These are phyloP conservation scores for Lactarius sp. DNA, from an alignment of 768 basidiomycete species.

Conservation along the genomic window DNA sequence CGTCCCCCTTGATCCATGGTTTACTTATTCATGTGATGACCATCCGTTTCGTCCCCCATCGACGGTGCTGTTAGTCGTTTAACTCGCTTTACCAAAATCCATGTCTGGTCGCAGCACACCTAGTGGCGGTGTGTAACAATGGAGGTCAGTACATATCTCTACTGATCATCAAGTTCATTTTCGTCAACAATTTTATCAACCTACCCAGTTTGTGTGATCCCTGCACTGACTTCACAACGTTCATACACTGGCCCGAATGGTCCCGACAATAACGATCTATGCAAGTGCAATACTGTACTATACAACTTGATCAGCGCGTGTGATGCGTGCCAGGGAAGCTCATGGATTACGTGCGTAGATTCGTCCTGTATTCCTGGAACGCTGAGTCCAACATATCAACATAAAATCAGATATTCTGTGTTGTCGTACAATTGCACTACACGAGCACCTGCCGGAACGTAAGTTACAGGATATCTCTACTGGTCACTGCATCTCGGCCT, in stretches of 20 bases:
- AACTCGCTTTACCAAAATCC: constrained; percentile 19
- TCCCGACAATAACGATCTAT: too few relatives aligned
- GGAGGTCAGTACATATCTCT: constrained; percentile 5
- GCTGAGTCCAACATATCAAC: neutral
- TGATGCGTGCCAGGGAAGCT: constrained; percentile 27
- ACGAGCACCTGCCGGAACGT: constrained; percentile 5
- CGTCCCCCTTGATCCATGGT: neutral
- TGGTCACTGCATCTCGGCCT: neutral
- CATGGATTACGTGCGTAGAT: constrained; percentile 19
- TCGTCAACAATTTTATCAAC: neutral
- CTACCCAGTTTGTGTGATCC: neutral
- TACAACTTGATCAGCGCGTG: neutral
- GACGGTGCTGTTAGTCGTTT: neutral
- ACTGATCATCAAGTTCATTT: neutral
- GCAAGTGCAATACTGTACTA: too few relatives aligned
- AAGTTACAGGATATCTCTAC: neutral
- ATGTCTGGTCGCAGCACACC: constrained; percentile 9
- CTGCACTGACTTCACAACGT: neutral
- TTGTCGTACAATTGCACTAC: constrained; percentile 18
- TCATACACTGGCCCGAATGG: too few relatives aligned
- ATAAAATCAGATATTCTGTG: constrained; percentile 11
- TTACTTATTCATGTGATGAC: neutral
- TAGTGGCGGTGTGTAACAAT: constrained; percentile 7
- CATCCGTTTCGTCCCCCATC: neutral
- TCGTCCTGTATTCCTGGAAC: neutral